Evolutionary conservation across 257 asterid genomes (phyloP), one percentile per base, ranked within the genome.

Genomic region (Capsicum pubescens): DNA sequence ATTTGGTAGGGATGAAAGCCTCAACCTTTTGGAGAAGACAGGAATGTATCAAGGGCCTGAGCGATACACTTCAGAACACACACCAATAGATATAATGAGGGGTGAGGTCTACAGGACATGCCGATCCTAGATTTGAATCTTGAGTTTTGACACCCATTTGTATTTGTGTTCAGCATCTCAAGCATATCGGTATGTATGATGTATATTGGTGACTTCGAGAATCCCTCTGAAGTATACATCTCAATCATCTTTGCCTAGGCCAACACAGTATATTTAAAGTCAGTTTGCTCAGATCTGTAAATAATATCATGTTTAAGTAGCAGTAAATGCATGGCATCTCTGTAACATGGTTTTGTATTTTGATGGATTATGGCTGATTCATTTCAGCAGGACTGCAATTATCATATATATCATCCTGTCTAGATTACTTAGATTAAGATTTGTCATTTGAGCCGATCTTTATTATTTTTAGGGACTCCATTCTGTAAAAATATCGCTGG

Each of bases 41-140:
- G 98, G 98, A 79, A 89, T 95, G 93, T 97, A 96, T 85, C 83
- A 60, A 4, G 98, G 98, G 79, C 98, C 98, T 0, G 99, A 97
- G 86, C 92, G 89, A 63, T 97, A 97, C 79, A 93, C 99, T 16
- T 90, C 87, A 12, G 99, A 97, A 74, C 99, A 95, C 91, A 84
- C 89, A 87, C 97, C 98, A 4, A 87, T 95, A 56, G 98, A 95
- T 81, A 89, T 87, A 63, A 93, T 97, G 98, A 92, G 99, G 7
- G 98, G 95, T 32, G 99, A 97, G 90, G 91, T 95, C 83, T 93
- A 87, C 89, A 86, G 97, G 92, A 89, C 97, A 71, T 97, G 98
- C 91, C 90, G 84, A 64, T 87, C 95, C 52, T 83, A 91, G 44
- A 68, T 77, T 54, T 54, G 66, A 77, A 32, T n/a, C 82, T 55